Conservation (phyloP, 1,284 basidiomycete species). For the Puccinia hordei region DNA sequence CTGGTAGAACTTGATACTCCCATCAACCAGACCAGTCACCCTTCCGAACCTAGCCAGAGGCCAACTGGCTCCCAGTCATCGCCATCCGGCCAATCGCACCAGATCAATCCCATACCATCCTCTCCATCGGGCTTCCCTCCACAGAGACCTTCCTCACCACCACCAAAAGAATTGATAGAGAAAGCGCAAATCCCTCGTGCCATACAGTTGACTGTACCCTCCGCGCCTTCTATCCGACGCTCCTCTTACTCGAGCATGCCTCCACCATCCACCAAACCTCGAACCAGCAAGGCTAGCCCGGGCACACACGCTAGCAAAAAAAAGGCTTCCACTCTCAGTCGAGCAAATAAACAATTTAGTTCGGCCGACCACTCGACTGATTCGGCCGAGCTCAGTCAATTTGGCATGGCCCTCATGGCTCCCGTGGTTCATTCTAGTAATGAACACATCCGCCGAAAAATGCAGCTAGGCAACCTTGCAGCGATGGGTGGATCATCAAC, state of each 20-base stretch:
- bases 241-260: constrained; percentile 50
- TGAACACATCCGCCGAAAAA: constrained; percentile 12
- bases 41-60: not conserved
- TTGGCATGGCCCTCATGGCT: constrained; percentile 33
- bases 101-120: not conserved
- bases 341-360: constrained; percentile 22
- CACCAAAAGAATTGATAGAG: constrained; percentile 35
- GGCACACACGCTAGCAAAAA: not conserved
- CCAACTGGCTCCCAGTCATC: not conserved
- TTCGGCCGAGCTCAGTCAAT: constrained; percentile 27
- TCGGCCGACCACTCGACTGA: constrained; percentile 11
- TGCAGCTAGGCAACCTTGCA: constrained; percentile 9
- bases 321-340: constrained; percentile 6
- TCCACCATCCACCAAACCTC: constrained; percentile 38
- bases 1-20: not conserved
- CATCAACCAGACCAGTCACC: not conserved
- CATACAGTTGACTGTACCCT: constrained; percentile 19
- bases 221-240: constrained; percentile 6
- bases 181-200: constrained; percentile 32
- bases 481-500: not conserved
- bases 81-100: not conserved
- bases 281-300: constrained; percentile 1
- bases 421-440: constrained; percentile 19
- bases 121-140: constrained; percentile 26
- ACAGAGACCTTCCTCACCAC: constrained; percentile 39